Conservation (phyloP, 176 grass and related monocot genomes). For the Aegilops tauschii region DNA sequence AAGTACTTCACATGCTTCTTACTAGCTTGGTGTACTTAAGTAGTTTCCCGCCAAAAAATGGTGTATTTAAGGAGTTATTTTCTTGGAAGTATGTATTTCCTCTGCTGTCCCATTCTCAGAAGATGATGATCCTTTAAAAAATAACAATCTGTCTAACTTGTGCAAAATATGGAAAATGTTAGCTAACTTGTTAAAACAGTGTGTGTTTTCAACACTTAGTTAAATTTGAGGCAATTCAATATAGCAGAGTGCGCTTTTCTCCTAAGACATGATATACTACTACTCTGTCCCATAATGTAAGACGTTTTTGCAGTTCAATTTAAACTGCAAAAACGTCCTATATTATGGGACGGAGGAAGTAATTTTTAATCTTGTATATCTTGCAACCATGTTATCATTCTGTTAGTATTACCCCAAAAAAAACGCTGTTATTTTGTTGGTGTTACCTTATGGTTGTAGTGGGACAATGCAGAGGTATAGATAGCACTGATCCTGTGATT, state of each 20-base stretch:
- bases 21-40: conserved; percentile 19
- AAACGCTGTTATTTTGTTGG: background rate
- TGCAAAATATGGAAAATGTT: background rate
- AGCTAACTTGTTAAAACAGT: background rate
- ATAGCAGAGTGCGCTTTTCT: background rate
- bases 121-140: background rate
- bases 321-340: too few relatives aligned
- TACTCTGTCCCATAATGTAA: too few relatives aligned
- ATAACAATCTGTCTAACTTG: background rate
- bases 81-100: conserved; percentile 13
- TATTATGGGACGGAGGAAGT: too few relatives aligned
- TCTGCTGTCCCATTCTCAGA: background rate
- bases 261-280: background rate
- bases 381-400: background rate
- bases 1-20: background rate
- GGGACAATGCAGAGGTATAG: background rate
- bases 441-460: background rate
- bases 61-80: background rate
- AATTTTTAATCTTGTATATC: background rate
- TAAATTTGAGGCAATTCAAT: background rate
- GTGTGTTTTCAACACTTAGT: background rate
- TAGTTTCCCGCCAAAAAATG: background rate
- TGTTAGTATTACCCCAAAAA: background rate
- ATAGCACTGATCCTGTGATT: background rate
- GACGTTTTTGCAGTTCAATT: too few relatives aligned